Base-by-base conservation (phyloP, 2,329 filamentous ascomycete species). In the Diplodia sapinea region DNA sequence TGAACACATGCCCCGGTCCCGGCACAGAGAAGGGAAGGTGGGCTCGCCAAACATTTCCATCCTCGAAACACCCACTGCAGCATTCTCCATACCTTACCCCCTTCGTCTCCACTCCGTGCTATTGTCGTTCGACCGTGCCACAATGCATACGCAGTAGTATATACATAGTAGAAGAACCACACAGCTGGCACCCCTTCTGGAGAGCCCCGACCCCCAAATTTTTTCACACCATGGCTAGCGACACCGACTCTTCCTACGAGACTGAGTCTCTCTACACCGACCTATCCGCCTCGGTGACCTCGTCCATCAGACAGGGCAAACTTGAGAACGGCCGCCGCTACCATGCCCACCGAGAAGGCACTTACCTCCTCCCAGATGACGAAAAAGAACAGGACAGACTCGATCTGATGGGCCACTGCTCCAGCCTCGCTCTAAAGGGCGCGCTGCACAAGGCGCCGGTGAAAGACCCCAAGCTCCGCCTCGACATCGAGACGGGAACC, bases 391-490 rank as follows among this genome's bases (percentile, higher is more conserved):
- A 78, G 65, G 77, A 79, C 70, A 74, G 77, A 23, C 51, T 69
- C 3, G 77, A 79, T 69, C 73, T 79, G 12, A 71, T 78, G 56
- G 76, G 79, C 71, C 76, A 78, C 73, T 76, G 79, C 67, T 78
- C 74, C 70, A 73, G 73, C 38, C 72, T 79, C 23, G 71, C 77
- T 54, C 72, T 79, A 23, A 71, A 71, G 40, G 77, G 76, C 38
- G 76, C 76, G 62, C 74, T 79, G 13, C 74, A 75, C 73, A 71
- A 74, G 23, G 76, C 75, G 9, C 78, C 78, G 17, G 68, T 79
- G 11, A 36, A 67, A 29, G 64, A 57, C 7, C 51, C 64, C 7
- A 47, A 49, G 13, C 72, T 77, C 1, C 75, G 77, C 33, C 70
- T 77, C 15, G 75, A 75, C 5, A 74, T 72, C 9, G 76, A 75